Evolutionary conservation across 139 green algal species (phyloP), one percentile per base, ranked within the genome.

Genomic region (Medakamo hakoo): DNA sequence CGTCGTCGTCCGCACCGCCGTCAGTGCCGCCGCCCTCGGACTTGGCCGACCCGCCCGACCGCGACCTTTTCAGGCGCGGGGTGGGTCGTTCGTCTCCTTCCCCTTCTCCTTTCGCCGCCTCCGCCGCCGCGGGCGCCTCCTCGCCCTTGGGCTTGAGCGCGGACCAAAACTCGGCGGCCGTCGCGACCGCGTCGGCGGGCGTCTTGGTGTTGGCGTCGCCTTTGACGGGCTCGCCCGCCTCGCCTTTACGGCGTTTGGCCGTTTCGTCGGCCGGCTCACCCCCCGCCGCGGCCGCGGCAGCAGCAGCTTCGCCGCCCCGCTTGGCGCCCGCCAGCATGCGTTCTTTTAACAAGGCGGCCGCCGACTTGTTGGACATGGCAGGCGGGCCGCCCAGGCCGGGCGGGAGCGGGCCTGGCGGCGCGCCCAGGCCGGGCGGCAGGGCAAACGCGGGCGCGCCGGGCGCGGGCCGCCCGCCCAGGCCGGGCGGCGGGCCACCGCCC

Each of bases 341-440:
- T 49, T 80, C 71, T 24, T 68, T 71, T 0, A 90, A 68, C 60
- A 76, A 65, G 71, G 82, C 68, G 1, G 84, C 84, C 24, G 82
- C 82, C 21, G 61, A 74, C 71, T 85, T 87, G 73, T 91, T 91
- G 64, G 40, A 52, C 40, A 9, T 16, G 58, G 27, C 27, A 49
- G 58, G 58, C 4, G 27, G 27, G 27, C 14, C 9, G 26, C 32
- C 26, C 27, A 62, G 14, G 27, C 21, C 27, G 27, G 58, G 58
- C 58, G 27, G 27, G 4, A 26, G 56, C 21, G 30, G 4, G 23
- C 56, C 56, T 4, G 56, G 56, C n/a, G 56, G 56, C 23, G 30
- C 25, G 3, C 25, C 56, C 16, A 26, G 56, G n/a, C n/a, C n/a
- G n/a, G n/a, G n/a, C n/a, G n/a, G n/a, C n/a, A n/a, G n/a, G n/a